These are phyloP conservation scores for Fragaria ananassa DNA, from an alignment of 306 rosid genomes.

Conservation along the genomic window DNA sequence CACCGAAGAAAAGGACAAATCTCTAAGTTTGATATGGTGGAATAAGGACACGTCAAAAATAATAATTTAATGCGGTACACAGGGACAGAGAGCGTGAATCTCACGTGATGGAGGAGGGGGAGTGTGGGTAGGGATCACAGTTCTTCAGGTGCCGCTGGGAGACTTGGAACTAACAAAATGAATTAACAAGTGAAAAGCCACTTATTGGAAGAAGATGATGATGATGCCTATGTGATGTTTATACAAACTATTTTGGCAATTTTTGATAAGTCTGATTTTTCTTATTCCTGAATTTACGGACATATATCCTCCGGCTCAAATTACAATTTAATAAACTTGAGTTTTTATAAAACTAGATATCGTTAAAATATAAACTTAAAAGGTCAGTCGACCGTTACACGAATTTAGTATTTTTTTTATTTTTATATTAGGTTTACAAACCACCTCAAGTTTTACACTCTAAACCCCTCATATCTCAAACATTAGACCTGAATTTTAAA, in stretches of 20 bases:
- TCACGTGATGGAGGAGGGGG: neutral
- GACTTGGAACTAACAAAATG: neutral
- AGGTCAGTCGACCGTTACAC: no score
- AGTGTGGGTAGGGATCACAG: neutral
- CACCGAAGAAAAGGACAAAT: conserved; percentile 22
- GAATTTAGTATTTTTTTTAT: no score
- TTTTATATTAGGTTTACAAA: no score
- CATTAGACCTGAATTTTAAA: no score
- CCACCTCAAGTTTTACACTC: no score
- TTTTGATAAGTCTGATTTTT: neutral
- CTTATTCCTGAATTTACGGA: conserved; percentile 10
- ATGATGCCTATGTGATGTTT: conserved; percentile 26
- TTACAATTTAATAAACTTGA: no score
- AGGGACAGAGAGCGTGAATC: neutral
- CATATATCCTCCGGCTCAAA: neutral
- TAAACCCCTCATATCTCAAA: no score
- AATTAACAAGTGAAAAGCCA: neutral
- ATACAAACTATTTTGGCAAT: conserved; percentile 3
- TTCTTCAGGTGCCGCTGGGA: conserved; percentile 8
- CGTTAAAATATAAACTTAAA: no score
- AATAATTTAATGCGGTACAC: neutral
- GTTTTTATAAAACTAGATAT: no score
- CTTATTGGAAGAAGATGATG: conserved; percentile 1
- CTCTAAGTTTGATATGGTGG: conserved; percentile 17
- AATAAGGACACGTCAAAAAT: neutral